A percentile compares a stretch with the other conserved stretches of the same genome.
Evolutionary conservation across 2,329 filamentous ascomycete genomes (phyloP).

Genomic region (Scopulariopsis brevicaulis): DNA sequence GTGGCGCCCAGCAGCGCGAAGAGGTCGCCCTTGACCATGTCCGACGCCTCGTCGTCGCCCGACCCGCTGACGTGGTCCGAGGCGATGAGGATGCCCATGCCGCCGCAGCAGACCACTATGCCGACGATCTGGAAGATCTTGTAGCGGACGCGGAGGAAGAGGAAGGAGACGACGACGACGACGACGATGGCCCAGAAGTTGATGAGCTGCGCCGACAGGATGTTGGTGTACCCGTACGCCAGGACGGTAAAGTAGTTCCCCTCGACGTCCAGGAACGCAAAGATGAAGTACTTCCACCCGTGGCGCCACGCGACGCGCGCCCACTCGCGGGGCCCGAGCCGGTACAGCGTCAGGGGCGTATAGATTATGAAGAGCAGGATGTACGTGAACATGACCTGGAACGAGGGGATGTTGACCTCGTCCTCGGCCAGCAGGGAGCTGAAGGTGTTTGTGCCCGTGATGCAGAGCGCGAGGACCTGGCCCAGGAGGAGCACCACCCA

Average conservation of each 20-base stretch:
- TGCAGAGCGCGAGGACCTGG: conserved; percentile 78
- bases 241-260: conserved; percentile 98
- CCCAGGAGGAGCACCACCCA: conserved; percentile 74
- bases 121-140: conserved; percentile 74
- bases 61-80: conserved; percentile 75
- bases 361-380: conserved; percentile 73
- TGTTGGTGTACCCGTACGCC: conserved; percentile 85
- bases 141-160: conserved; percentile 80
- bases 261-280: conserved; percentile 87
- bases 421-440: conserved; percentile 56
- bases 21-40: conserved; percentile 81
- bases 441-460: conserved; percentile 88
- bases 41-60: conserved; percentile 55
- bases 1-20: conserved; percentile 85
- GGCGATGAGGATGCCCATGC: conserved; percentile 76
- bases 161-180: conserved; percentile 75
- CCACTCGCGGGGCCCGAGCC: conserved; percentile 67
- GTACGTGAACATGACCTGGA: conserved; percentile 96
- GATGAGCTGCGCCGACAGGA: conserved; percentile 86
- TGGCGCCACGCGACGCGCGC: conserved; percentile 50
- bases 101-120: conserved; percentile 83
- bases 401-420: conserved; percentile 77
- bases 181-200: conserved; percentile 98
- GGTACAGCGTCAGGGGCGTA: conserved; percentile 66
- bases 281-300: conserved; percentile 89